Evolutionary conservation across 768 basidiomycete genomes (phyloP).

Genomic region (Pilatotrama ljubarskyi): DNA sequence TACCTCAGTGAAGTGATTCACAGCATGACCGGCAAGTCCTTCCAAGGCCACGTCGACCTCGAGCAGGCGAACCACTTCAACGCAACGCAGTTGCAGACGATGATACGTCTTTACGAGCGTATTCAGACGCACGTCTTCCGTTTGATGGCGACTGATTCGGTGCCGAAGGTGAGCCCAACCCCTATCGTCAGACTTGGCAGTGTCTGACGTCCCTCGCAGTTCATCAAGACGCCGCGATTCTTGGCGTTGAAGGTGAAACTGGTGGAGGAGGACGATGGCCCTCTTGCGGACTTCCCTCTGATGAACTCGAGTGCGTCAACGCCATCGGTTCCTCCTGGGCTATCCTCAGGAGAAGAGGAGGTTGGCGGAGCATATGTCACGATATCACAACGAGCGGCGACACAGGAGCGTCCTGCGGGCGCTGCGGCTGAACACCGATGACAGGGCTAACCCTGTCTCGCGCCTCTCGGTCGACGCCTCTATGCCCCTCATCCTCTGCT

Average conservation of each 20-base stretch:
- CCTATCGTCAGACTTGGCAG: neutral
- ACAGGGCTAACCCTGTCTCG: constrained; percentile 3
- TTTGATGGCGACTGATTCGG: constrained; percentile 96
- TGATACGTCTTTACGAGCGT: constrained; percentile 91
- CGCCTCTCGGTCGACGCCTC: constrained; percentile 7
- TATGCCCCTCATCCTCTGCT: constrained; percentile 22
- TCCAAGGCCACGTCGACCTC: constrained; percentile 79
- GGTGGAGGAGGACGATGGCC: constrained; percentile 63
- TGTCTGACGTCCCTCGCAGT: constrained; percentile 44
- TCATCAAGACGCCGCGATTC: constrained; percentile 86
- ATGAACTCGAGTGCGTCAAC: constrained; percentile 25
- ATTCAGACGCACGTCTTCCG: constrained; percentile 98
- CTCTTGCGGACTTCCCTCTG: constrained; percentile 52
- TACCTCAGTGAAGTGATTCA: constrained; percentile 92
- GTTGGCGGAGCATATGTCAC: constrained; percentile 85
- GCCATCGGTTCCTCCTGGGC: constrained; percentile 70
- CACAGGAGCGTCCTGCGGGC: constrained; percentile 54
- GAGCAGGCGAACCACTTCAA: constrained; percentile 84
- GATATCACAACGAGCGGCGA: constrained; percentile 73
- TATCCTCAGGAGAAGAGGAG: constrained; percentile 58
- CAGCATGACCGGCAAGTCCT: constrained; percentile 69
- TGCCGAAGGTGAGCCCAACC: constrained; percentile 77
- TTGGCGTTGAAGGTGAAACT: constrained; percentile 76
- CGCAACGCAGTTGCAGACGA: constrained; percentile 91
- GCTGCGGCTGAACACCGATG: constrained; percentile 27